These are phyloP conservation scores for Pichia inconspicua DNA, from an alignment of 1,139 yeast genomes.

Conservation along the genomic window DNA sequence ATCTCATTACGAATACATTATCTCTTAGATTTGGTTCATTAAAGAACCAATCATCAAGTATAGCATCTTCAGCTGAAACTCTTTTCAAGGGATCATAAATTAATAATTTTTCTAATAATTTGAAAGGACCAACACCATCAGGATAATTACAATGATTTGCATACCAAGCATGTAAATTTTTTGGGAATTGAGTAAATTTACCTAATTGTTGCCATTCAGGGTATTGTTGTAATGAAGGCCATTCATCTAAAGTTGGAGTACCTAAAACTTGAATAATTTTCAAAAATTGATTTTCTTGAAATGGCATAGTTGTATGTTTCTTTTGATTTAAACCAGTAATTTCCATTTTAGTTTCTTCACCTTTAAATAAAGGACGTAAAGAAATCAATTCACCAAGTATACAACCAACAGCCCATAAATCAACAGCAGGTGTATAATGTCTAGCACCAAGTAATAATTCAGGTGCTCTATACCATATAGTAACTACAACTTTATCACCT, in stretches of 20 bases:
- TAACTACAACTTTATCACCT: conserved; percentile 96
- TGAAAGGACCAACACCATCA: conserved; percentile 37
- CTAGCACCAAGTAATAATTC: conserved; percentile 85
- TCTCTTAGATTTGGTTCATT: conserved; percentile 55
- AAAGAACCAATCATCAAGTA: conserved; percentile 72
- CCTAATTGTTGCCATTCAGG: conserved; percentile 76
- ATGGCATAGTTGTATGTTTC: conserved; percentile 66
- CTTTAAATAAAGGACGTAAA: conserved; percentile 87
- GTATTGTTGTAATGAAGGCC: conserved; percentile 74
- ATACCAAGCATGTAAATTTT: conserved; percentile 77
- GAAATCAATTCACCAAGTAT: conserved; percentile 87
- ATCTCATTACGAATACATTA: conserved; percentile 64
- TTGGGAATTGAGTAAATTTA: conserved; percentile 55
- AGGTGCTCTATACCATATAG: conserved; percentile 98
- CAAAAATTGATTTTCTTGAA: conserved; percentile 85
- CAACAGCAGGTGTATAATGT: conserved; percentile 92
- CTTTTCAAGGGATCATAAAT: conserved; percentile 82
- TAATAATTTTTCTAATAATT: conserved; percentile 52
- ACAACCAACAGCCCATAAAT: conserved; percentile 96
- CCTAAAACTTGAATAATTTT: conserved; percentile 89
- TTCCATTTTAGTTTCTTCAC: conserved; percentile 95
- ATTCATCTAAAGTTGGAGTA: conserved; percentile 63
- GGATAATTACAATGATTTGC: conserved; percentile 60
- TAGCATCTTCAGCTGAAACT: conserved; percentile 65
- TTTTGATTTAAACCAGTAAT: conserved; percentile 36